Conservation (phyloP, 2,329 filamentous ascomycete genomes). For the Domatiomyces catenatus region DNA sequence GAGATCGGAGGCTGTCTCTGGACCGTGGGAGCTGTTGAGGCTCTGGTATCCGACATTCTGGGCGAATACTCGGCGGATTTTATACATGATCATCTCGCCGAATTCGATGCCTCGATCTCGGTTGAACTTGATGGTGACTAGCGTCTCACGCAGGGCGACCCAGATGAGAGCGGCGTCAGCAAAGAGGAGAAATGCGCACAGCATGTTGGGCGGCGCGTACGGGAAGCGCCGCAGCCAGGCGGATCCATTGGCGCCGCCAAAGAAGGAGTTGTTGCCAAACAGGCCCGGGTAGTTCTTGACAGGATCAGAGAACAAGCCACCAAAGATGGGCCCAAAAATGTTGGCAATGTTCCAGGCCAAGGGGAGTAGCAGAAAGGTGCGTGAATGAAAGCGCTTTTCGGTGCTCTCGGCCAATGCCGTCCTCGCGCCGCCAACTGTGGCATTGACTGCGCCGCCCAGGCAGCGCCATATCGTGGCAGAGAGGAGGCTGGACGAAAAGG, state of each 20-base stretch:
- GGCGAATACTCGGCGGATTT: constrained; percentile 8
- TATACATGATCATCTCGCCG: constrained; percentile 11
- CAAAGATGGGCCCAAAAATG: constrained; percentile 40
- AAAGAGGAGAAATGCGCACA: constrained; percentile 45
- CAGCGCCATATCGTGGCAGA: constrained; percentile 50
- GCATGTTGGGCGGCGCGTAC: constrained; percentile 53
- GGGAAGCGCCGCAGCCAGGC: constrained; percentile 49
- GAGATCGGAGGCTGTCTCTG: constrained; percentile 5
- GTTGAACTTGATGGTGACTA: constrained; percentile 18
- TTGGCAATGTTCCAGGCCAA: constrained; percentile 54
- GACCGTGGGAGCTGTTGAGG: constrained; percentile 5
- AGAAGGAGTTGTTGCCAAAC: constrained; percentile 44
- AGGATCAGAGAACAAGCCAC: constrained; percentile 54
- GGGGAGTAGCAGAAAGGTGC: constrained; percentile 43
- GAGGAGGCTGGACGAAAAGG: constrained; percentile 49
- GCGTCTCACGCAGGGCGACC: constrained; percentile 46
- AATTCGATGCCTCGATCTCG: constrained; percentile 10
- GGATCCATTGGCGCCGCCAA: constrained; percentile 42
- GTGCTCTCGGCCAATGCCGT: constrained; percentile 60
- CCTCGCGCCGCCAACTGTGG: constrained; percentile 57
- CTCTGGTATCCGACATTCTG: constrained; percentile 11
- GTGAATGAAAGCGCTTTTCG: constrained; percentile 46
- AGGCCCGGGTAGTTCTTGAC: constrained; percentile 45
- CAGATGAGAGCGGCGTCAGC: constrained; percentile 41
- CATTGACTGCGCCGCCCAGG: constrained; percentile 53